Percentiles rank a stretch among this genome's conserved stretches.
Conservation (phyloP, 495 filamentous ascomycete genomes). For the Evernia prunastri region DNA sequence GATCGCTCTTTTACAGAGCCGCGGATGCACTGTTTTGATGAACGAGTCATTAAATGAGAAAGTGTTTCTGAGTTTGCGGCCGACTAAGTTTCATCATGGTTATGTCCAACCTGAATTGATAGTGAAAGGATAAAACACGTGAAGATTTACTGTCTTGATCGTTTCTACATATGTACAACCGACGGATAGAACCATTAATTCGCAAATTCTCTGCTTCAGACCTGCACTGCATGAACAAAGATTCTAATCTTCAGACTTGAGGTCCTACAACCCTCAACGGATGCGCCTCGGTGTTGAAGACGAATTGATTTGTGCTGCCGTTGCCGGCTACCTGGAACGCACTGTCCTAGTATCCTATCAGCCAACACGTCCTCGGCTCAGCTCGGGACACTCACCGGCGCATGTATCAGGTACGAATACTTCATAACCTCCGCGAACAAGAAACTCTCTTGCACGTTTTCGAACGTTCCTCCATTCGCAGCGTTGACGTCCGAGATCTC, state of each 20-base stretch:
- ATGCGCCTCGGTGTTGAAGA: constrained; percentile 84
- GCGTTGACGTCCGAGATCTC: constrained; percentile 42
- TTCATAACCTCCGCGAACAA: constrained; percentile 88
- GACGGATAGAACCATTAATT: no score
- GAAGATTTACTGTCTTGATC: no score
- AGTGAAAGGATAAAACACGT: no score
- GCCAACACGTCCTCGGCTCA: constrained; percentile 14
- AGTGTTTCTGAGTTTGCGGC: no score
- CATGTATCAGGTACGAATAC: constrained; percentile 69
- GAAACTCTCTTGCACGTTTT: constrained; percentile 80
- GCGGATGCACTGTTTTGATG: no score
- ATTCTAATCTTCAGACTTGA: background rate
- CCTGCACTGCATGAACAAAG: background rate
- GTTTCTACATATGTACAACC: no score
- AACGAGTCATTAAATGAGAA: no score
- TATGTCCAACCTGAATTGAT: no score
- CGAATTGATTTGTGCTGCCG: constrained; percentile 55
- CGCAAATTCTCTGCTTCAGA: no score
- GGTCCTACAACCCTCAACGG: constrained; percentile 52
- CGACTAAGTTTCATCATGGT: no score
- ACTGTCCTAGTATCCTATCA: constrained; percentile 40
- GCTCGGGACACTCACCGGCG: constrained; percentile 27
- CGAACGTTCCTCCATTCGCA: constrained; percentile 66
- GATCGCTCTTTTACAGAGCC: no score
- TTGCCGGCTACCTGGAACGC: constrained; percentile 56